Percentiles rank a stretch among this genome's conserved stretches.
These are phyloP conservation scores for Puccinia triticina DNA, from an alignment of 1,284 basidiomycete species.

Conservation along the genomic window DNA sequence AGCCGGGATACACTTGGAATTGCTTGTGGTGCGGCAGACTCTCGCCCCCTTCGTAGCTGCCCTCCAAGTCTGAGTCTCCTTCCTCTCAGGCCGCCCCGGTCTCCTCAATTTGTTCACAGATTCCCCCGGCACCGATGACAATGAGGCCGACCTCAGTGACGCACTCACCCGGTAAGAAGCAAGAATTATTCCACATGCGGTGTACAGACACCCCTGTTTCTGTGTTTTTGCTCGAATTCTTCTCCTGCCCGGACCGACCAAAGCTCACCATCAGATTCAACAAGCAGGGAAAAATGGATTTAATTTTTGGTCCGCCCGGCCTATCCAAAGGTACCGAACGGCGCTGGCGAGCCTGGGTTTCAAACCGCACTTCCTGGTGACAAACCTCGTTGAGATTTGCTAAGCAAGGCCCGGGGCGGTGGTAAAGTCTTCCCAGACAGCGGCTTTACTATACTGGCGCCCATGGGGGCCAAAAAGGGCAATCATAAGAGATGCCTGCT, in stretches of 20 bases:
- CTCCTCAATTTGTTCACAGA: conserved; percentile 8
- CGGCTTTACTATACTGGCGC: not conserved
- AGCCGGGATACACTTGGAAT: conserved; percentile 20
- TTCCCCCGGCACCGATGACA: conserved; percentile 12
- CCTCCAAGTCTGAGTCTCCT: not conserved
- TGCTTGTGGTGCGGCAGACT: conserved; percentile 28
- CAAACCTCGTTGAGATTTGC: conserved; percentile 7
- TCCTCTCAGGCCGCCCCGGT: not conserved
- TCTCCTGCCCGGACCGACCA: conserved; percentile 1
- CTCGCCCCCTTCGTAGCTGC: not conserved
- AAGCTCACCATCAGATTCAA: conserved; percentile 24
- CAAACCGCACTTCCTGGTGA: not conserved
- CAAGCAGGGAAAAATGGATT: conserved; percentile 37
- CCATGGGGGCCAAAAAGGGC: conserved; percentile 41
- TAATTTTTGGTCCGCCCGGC: not conserved
- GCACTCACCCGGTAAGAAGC: conserved; percentile 30
- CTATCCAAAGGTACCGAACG: not conserved
- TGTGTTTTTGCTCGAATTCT: not conserved
- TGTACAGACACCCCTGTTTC: conserved; percentile 32
- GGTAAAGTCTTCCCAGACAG: conserved; percentile 30
- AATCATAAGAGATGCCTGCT: too few relatives aligned
- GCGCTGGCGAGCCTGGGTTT: conserved; percentile 8
- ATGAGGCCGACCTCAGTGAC: conserved; percentile 25
- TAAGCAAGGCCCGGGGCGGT: conserved; percentile 33
- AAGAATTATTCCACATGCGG: conserved; percentile 30